These are phyloP conservation scores for Vitis riparia DNA, from an alignment of 164 flowering plant genomes.

Conservation along the genomic window DNA sequence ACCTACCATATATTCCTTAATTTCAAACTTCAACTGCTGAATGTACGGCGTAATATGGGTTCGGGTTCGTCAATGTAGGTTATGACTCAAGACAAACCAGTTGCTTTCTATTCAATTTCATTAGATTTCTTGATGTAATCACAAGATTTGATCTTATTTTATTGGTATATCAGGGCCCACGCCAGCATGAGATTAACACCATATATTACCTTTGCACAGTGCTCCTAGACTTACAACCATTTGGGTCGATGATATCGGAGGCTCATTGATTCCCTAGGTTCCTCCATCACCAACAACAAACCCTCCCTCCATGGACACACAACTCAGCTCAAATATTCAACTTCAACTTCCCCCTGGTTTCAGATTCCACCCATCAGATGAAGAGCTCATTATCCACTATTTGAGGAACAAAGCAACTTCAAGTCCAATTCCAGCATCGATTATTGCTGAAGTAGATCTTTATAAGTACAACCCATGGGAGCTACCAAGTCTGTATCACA, in stretches of 20 bases:
- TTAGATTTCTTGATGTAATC: not conserved
- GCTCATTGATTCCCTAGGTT: not conserved
- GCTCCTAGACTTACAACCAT: conserved; percentile 2
- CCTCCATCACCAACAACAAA: conserved; percentile 7
- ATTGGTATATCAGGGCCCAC: not conserved
- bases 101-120: conserved; percentile 10
- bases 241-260: conserved; percentile 9
- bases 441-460: conserved; percentile 36
- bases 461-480: conserved; percentile 41
- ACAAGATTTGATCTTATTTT: not conserved
- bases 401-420: conserved; percentile 31
- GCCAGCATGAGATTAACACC: not conserved
- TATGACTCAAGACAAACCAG: conserved; percentile 2
- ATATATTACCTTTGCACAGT: conserved; percentile 16
- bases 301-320: conserved; percentile 12
- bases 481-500: conserved; percentile 26
- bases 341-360: conserved; percentile 47
- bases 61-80: not conserved
- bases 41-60: not conserved
- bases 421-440: conserved; percentile 33
- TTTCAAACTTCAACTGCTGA: not conserved
- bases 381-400: conserved; percentile 41
- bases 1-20: not conserved
- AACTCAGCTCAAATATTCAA: conserved; percentile 15
- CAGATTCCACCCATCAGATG: conserved; percentile 41